Evolutionary conservation across 2,329 filamentous ascomycete genomes (phyloP).

Genomic region (Tothia fuscella): DNA sequence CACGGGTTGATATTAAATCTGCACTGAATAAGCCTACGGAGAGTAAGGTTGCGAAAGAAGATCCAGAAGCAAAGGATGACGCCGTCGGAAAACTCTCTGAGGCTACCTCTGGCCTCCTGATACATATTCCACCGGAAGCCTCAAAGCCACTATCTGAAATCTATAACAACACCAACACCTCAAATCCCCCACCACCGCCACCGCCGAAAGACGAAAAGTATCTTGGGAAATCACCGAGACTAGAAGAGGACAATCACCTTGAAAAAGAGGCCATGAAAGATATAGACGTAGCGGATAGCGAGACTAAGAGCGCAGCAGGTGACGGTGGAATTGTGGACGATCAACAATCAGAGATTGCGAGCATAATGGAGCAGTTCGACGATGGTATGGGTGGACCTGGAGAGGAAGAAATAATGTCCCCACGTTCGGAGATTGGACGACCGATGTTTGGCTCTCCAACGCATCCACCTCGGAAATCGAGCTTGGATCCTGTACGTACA

Average conservation of each 20-base stretch:
- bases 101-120: too few species aligned
- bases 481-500: constrained; percentile 57
- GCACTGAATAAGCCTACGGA: too few species aligned
- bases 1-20: too few species aligned
- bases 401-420: constrained; percentile 83
- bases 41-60: too few species aligned
- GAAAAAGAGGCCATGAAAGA: constrained; percentile 11
- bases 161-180: not conserved
- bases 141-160: not conserved
- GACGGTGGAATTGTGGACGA: constrained; percentile 43
- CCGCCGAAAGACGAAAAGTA: constrained; percentile 42
- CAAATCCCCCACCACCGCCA: constrained; percentile 30
- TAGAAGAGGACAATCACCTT: constrained; percentile 28
- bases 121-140: not conserved
- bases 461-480: constrained; percentile 76
- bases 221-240: constrained; percentile 34
- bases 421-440: constrained; percentile 68
- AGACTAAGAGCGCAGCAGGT: constrained; percentile 27
- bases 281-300: constrained; percentile 18
- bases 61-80: too few species aligned
- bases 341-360: constrained; percentile 80
- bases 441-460: constrained; percentile 55
- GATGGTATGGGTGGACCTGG: constrained; percentile 59
- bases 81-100: too few species aligned
- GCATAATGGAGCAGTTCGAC: constrained; percentile 93